phyloP scores from a whole-genome alignment of 306 rosid species.

The Dryas alaskensis region DNA sequence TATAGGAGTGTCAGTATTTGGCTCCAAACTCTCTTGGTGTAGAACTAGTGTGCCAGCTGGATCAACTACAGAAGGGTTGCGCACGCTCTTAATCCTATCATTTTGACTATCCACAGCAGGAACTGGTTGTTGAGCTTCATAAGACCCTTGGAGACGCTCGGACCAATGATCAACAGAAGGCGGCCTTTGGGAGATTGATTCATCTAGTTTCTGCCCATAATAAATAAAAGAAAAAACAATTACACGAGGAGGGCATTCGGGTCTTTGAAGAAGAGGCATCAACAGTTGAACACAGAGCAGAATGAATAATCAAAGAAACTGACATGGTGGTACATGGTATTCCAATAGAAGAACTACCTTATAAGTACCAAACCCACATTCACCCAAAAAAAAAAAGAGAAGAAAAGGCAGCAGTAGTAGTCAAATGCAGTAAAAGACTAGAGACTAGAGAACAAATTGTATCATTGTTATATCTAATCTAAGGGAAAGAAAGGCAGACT shows the following conservation, averaged over 20 bases:
- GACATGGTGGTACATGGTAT: neutral
- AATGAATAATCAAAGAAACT: neutral
- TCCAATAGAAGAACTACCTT: neutral
- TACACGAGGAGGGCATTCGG: neutral
- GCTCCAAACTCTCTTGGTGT: slow-evolving; percentile 30
- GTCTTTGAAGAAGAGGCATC: neutral
- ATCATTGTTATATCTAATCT: no score
- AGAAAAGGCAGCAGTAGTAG: neutral
- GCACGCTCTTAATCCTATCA: slow-evolving; percentile 28
- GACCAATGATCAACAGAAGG: slow-evolving; percentile 45
- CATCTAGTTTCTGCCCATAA: slow-evolving; percentile 58
- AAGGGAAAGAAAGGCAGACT: no score
- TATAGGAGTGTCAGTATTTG: slow-evolving; percentile 36
- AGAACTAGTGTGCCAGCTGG: slow-evolving; percentile 35
- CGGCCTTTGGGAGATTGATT: slow-evolving; percentile 40
- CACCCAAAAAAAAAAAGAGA: neutral
- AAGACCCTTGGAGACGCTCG: slow-evolving; percentile 43
- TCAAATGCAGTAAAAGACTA: neutral
- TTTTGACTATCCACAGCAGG: slow-evolving; percentile 37
- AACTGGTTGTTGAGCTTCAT: slow-evolving; percentile 45
- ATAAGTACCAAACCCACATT: neutral
- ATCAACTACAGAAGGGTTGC: slow-evolving; percentile 29
- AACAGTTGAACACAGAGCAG: neutral
- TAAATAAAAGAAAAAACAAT: neutral
- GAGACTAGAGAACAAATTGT: no score